Evolutionary conservation across 2,329 filamentous ascomycete species (phyloP), one percentile per base, ranked within the genome.

Genomic region (Pseudocercospora pini-densiflorae): DNA sequence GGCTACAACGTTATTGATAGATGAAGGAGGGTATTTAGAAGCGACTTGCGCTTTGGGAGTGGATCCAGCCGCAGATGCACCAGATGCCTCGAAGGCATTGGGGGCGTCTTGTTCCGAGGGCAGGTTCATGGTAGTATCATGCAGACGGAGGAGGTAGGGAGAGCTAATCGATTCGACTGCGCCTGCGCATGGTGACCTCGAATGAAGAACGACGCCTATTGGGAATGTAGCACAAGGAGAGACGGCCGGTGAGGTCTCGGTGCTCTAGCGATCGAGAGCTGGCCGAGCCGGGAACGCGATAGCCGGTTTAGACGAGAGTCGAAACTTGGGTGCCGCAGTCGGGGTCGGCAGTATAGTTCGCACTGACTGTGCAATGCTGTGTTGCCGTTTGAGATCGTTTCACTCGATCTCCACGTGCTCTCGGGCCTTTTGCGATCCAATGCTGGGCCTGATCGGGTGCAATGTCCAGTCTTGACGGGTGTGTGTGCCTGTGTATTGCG

Each of bases 91-190:
- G 49, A 64, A 65, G 65, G 68, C 68, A 70, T 70, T 60, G 61
- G 67, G 68, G 63, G 63, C 60, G 58, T 63, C 62, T 63, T 65
- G 68, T 64, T 67, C 68, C 60, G 66, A 68, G 49, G 68, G 63
- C 59, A 72, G 68, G 63, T 70, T 72, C 70, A 72, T 72, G 66
- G 60, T 64, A 65, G 63, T 67, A 47, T 61, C 61, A 51, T 51
- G 62, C 61, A 62, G 61, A 67, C 68, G 49, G 58, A 65, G 65
- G 68, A 66, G 68, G 66, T 58, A 61, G 55, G 54, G 65, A 59
- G 40, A 63, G 61, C 62, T 69, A 72, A 62, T 70, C 65, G 68
- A 66, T 66, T 68, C 68, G 65, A 69, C 63, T 62, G 63, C 62
- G 66, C 65, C 66, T 70, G 64, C 62, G 65, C 70, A 72, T 72